phyloP scores from a whole-genome alignment of 2,329 filamentous ascomycete genomes.

The Colletotrichum navitas region DNA sequence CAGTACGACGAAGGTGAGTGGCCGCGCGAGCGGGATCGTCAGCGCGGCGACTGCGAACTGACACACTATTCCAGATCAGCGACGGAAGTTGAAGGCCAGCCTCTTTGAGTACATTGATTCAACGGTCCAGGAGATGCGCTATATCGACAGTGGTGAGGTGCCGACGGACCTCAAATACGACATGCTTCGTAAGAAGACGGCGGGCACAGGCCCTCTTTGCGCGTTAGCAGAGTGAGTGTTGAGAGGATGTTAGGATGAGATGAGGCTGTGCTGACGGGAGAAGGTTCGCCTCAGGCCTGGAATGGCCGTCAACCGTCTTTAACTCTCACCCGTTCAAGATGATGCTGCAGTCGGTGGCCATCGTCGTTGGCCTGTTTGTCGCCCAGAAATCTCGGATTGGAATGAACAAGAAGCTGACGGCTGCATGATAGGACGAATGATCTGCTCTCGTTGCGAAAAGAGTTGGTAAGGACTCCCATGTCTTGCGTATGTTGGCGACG shows the following conservation, averaged over 20 bases:
- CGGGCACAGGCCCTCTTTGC: slow-evolving; percentile 33
- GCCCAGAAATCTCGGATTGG: too few species aligned
- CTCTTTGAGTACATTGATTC: slow-evolving; percentile 39
- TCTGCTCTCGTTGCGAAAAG: slow-evolving; percentile 36
- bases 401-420: not conserved
- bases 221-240: slow-evolving; percentile 37
- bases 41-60: not conserved
- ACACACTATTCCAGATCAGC: slow-evolving; percentile 21
- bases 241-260: too few species aligned
- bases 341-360: slow-evolving; percentile 30
- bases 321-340: slow-evolving; percentile 18
- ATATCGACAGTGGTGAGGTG: slow-evolving; percentile 28
- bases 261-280: slow-evolving; percentile 12
- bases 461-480: slow-evolving; percentile 19
- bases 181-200: slow-evolving; percentile 31
- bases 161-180: slow-evolving; percentile 30
- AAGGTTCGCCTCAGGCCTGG: slow-evolving; percentile 32
- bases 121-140: slow-evolving; percentile 29
- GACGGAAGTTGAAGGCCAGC: slow-evolving; percentile 20
- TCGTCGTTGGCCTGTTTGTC: slow-evolving; percentile 37
- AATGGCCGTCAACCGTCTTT: slow-evolving; percentile 12
- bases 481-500: too few species aligned
- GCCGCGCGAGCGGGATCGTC: not conserved
- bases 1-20: slow-evolving; percentile 27
- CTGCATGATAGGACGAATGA: slow-evolving; percentile 33